Percentiles rank a stretch among this genome's conserved stretches.
These are phyloP conservation scores for Teratosphaeria epicoccoides DNA, from an alignment of 2,329 filamentous ascomycete species.

Conservation along the genomic window DNA sequence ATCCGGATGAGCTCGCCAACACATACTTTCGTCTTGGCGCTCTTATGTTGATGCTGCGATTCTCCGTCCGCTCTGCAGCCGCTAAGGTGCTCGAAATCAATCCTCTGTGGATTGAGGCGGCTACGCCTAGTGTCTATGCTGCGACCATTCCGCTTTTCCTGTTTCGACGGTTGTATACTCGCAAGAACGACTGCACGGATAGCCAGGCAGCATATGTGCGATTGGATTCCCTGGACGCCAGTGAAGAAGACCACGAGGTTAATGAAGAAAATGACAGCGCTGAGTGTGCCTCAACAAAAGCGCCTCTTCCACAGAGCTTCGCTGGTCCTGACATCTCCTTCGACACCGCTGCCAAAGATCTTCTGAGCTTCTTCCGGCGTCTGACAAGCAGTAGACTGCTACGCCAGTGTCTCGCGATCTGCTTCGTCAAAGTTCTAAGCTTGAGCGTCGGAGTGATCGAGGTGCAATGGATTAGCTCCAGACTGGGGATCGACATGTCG, in stretches of 20 bases:
- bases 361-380: background rate
- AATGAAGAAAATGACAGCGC: too few relatives aligned
- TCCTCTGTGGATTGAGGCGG: background rate
- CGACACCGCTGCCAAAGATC: background rate
- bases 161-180: background rate
- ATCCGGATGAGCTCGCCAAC: background rate
- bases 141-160: background rate
- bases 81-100: background rate
- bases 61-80: background rate
- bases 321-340: background rate
- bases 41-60: background rate
- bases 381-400: background rate
- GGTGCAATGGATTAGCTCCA: background rate
- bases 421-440: background rate
- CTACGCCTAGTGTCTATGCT: background rate
- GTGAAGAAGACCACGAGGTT: background rate
- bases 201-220: background rate
- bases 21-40: background rate
- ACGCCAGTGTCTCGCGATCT: background rate
- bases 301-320: background rate
- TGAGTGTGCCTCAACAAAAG: background rate
- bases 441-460: background rate
- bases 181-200: background rate
- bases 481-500: background rate
- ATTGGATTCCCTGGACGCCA: background rate